Conservation (phyloP, 139 green algal genomes). For the Micromonas pusilla region DNA sequence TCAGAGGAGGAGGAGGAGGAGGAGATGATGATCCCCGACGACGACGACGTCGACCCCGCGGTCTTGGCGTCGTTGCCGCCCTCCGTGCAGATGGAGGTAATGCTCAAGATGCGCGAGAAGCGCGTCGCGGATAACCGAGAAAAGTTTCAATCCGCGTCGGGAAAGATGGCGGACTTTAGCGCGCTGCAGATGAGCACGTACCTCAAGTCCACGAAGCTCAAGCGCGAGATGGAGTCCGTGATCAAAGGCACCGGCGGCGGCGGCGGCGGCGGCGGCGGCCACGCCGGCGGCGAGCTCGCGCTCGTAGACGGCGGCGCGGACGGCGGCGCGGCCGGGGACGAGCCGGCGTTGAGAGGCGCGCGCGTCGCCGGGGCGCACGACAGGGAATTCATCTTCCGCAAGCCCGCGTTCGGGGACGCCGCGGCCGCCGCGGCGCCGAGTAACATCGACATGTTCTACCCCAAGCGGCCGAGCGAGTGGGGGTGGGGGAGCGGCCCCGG, state of each 20-base stretch:
- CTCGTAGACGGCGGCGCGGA: not conserved
- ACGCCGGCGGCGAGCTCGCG: no score
- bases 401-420: not conserved
- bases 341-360: not conserved
- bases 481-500: no score
- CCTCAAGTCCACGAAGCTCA: constrained; percentile 30
- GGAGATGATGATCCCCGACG: not conserved
- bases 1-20: not conserved
- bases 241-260: no score
- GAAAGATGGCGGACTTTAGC: constrained; percentile 26
- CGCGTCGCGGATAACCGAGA: constrained; percentile 38
- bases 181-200: constrained; percentile 40
- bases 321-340: not conserved
- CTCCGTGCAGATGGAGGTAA: constrained; percentile 43
- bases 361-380: constrained; percentile 34
- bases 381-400: constrained; percentile 36
- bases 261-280: no score
- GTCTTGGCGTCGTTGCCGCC: constrained; percentile 36
- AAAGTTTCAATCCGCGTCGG: constrained; percentile 26
- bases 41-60: constrained; percentile 30
- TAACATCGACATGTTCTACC: no score
- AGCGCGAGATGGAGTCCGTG: not conserved
- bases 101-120: constrained; percentile 38
- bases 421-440: not conserved
- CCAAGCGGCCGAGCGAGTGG: no score